Conservation (phyloP, 768 basidiomycete genomes). For the Cystobasidium ongulense region DNA sequence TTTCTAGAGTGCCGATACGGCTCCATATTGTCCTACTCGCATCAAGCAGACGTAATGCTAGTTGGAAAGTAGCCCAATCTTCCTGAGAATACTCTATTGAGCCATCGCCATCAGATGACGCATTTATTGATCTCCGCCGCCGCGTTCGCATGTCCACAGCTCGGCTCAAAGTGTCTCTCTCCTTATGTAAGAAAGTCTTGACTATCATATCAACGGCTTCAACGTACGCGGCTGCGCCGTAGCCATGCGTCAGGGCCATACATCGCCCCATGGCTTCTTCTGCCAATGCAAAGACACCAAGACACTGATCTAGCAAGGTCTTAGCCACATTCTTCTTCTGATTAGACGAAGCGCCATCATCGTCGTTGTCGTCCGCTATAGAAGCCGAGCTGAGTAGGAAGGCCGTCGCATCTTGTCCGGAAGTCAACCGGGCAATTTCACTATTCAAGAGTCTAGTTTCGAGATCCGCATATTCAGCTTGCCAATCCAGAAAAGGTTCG, state of each 20-base stretch:
- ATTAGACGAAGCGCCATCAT: neutral
- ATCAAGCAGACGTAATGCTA: slow-evolving; percentile 71
- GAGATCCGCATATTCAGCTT: slow-evolving; percentile 69
- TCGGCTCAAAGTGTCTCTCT: slow-evolving; percentile 19
- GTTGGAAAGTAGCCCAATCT: slow-evolving; percentile 82
- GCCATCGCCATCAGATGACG: slow-evolving; percentile 16
- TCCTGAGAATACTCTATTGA: slow-evolving; percentile 67
- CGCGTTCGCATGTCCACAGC: slow-evolving; percentile 48
- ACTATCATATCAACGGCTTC: slow-evolving; percentile 66
- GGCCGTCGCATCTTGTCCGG: slow-evolving; percentile 21
- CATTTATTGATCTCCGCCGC: neutral
- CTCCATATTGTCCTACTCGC: slow-evolving; percentile 66
- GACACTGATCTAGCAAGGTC: slow-evolving; percentile 54
- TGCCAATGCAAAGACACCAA: slow-evolving; percentile 65
- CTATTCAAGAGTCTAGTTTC: slow-evolving; percentile 60
- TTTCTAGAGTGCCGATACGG: slow-evolving; percentile 62
- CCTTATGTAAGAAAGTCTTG: slow-evolving; percentile 54
- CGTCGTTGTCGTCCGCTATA: slow-evolving; percentile 14
- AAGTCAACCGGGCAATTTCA: slow-evolving; percentile 4
- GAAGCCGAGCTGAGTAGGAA: slow-evolving; percentile 4
- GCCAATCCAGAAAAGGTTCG: slow-evolving; percentile 87
- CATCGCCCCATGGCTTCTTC: slow-evolving; percentile 74
- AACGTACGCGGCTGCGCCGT: slow-evolving; percentile 66
- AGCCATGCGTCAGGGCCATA: slow-evolving; percentile 77
- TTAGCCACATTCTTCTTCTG: slow-evolving; percentile 29